These are phyloP conservation scores for Colletotrichum incanum DNA, from an alignment of 2,329 filamentous ascomycete genomes.

Conservation along the genomic window DNA sequence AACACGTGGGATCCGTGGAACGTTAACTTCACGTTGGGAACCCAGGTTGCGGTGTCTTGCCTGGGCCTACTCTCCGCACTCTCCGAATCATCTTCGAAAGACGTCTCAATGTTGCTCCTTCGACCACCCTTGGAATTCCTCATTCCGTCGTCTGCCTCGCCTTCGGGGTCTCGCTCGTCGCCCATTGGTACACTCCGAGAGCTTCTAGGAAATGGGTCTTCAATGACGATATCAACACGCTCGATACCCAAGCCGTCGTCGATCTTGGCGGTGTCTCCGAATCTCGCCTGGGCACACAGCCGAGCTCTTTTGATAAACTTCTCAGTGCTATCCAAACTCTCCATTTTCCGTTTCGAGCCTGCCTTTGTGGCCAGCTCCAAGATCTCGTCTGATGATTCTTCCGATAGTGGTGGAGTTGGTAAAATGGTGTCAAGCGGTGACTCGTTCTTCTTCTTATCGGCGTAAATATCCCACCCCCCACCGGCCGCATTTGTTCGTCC, in stretches of 20 bases:
- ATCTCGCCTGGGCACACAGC: constrained; percentile 76
- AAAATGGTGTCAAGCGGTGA: constrained; percentile 70
- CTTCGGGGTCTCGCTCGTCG: constrained; percentile 49
- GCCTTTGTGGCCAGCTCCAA: constrained; percentile 18
- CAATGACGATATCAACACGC: constrained; percentile 71
- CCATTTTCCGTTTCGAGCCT: constrained; percentile 31
- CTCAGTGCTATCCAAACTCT: neutral
- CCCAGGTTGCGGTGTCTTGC: constrained; percentile 59
- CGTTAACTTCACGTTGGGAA: constrained; percentile 74
- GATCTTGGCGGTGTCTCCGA: constrained; percentile 73
- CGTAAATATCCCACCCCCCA: constrained; percentile 86
- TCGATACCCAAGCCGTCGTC: constrained; percentile 75
- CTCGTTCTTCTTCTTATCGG: constrained; percentile 70
- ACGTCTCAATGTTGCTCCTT: neutral
- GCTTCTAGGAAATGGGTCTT: constrained; percentile 67
- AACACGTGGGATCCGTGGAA: constrained; percentile 87
- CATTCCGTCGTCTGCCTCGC: constrained; percentile 41
- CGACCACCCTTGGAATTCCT: neutral
- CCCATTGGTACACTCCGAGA: constrained; percentile 50
- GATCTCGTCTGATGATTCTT: constrained; percentile 48
- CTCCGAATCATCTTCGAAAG: constrained; percentile 44
- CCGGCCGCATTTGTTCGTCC: constrained; percentile 80
- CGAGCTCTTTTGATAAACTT: constrained; percentile 32
- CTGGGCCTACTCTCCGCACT: constrained; percentile 49
- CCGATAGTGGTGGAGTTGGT: constrained; percentile 64